Percentiles rank a stretch among this genome's conserved stretches.
phyloP scores from a whole-genome alignment of 495 filamentous ascomycete species.

The Paragyromitra xinjiangensis region DNA sequence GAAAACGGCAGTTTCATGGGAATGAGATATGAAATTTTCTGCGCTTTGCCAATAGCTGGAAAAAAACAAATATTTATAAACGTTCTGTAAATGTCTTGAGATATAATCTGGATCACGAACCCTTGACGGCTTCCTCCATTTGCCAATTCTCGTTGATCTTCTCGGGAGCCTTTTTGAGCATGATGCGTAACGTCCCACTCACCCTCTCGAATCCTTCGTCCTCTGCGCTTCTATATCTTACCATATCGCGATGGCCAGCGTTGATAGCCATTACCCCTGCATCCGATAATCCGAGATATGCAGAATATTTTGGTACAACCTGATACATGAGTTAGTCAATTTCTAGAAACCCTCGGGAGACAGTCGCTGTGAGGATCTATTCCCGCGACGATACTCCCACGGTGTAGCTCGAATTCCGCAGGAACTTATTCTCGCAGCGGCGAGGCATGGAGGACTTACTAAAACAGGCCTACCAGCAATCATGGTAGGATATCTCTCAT shows the following conservation, averaged over 20 bases:
- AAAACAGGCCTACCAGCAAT: background rate
- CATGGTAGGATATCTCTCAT: slow-evolving; percentile 20
- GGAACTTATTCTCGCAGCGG: no score
- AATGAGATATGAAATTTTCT: background rate
- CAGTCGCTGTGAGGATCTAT: no score
- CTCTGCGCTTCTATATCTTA: slow-evolving; percentile 8
- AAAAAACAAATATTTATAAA: background rate
- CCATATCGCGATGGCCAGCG: slow-evolving; percentile 11
- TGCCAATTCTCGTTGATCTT: slow-evolving; percentile 4
- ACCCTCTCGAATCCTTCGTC: slow-evolving; percentile 1
- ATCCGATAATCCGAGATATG: slow-evolving; percentile 18
- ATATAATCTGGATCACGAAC: slow-evolving; percentile 1
- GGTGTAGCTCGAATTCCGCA: no score
- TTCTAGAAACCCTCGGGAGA: background rate
- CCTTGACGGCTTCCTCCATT: slow-evolving; percentile 1
- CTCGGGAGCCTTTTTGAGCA: background rate
- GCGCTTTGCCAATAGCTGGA: background rate
- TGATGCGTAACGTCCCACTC: background rate
- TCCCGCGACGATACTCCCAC: no score
- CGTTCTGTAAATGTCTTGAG: background rate
- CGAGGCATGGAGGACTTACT: background rate
- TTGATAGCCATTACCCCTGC: background rate
- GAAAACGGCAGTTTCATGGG: background rate
- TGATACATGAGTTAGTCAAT: slow-evolving; percentile 4
- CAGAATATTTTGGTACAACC: slow-evolving; percentile 32